A percentile compares a stretch with the other conserved stretches of the same genome.
Evolutionary conservation across 768 basidiomycete species (phyloP).

Genomic region (Neoboletus brunneissimus): DNA sequence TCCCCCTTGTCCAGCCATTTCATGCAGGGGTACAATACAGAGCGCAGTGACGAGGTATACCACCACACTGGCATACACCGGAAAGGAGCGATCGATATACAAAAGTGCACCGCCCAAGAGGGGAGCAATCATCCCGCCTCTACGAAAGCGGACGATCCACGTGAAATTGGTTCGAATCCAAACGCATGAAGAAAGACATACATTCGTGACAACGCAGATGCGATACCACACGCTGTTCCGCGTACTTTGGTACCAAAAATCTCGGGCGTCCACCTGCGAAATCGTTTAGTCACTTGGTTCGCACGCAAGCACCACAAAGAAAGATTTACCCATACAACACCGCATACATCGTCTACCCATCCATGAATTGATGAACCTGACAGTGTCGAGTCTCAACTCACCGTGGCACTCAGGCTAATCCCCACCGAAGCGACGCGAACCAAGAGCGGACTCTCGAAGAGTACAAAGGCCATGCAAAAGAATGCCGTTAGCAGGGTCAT

Average conservation of each 20-base stretch:
- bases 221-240: constrained; percentile 86
- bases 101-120: constrained; percentile 73
- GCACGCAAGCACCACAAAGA: neutral
- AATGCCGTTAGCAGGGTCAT: constrained; percentile 75
- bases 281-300: neutral
- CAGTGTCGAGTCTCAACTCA: constrained; percentile 7
- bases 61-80: constrained; percentile 71
- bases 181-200: constrained; percentile 35
- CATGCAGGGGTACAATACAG: constrained; percentile 59
- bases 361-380: neutral
- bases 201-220: constrained; percentile 83
- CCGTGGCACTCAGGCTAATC: constrained; percentile 72
- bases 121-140: constrained; percentile 88
- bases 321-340: constrained; percentile 63
- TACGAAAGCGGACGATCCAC: constrained; percentile 26
- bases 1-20: constrained; percentile 40
- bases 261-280: constrained; percentile 71
- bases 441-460: constrained; percentile 53
- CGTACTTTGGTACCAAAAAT: constrained; percentile 83
- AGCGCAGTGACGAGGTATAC: constrained; percentile 62
- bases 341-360: constrained; percentile 72
- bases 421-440: constrained; percentile 71
- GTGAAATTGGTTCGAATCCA: too few species aligned
- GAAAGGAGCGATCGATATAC: constrained; percentile 62
- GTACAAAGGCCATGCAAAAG: constrained; percentile 68